These are phyloP conservation scores for Apiospora aurea DNA, from an alignment of 2,329 filamentous ascomycete species.

Conservation along the genomic window DNA sequence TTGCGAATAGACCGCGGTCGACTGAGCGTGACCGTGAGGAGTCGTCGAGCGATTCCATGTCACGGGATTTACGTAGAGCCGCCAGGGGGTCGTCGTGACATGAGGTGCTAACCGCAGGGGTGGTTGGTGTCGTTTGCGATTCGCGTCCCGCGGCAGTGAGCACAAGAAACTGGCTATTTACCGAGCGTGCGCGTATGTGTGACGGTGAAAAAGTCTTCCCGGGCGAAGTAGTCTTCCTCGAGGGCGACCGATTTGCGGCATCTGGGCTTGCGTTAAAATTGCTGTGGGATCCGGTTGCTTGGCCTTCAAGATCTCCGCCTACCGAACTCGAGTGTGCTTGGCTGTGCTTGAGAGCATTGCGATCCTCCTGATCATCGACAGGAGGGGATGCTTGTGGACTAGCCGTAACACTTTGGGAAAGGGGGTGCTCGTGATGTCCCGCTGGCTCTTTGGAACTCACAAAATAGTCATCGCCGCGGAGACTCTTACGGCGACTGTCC, in stretches of 20 bases:
- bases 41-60: constrained; percentile 51
- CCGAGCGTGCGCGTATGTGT: constrained; percentile 54
- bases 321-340: constrained; percentile 46
- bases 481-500: constrained; percentile 60
- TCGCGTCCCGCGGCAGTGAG: constrained; percentile 46
- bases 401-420: constrained; percentile 76
- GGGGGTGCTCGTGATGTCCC: constrained; percentile 68
- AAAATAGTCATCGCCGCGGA: constrained; percentile 64
- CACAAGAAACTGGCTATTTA: constrained; percentile 53
- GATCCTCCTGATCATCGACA: constrained; percentile 41
- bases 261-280: constrained; percentile 48
- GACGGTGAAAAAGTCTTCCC: constrained; percentile 44
- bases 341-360: constrained; percentile 39
- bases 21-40: constrained; percentile 66
- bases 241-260: constrained; percentile 39
- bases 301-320: constrained; percentile 44
- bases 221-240: constrained; percentile 40
- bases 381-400: constrained; percentile 64
- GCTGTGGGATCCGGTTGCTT: constrained; percentile 43
- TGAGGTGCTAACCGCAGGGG: constrained; percentile 45
- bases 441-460: constrained; percentile 51
- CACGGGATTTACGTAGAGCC: constrained; percentile 51
- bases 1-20: constrained; percentile 66
- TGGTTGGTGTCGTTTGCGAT: constrained; percentile 44
- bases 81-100: constrained; percentile 51